phyloP scores from a whole-genome alignment of 176 grass and related monocot genomes.

The Stipa capillata region DNA sequence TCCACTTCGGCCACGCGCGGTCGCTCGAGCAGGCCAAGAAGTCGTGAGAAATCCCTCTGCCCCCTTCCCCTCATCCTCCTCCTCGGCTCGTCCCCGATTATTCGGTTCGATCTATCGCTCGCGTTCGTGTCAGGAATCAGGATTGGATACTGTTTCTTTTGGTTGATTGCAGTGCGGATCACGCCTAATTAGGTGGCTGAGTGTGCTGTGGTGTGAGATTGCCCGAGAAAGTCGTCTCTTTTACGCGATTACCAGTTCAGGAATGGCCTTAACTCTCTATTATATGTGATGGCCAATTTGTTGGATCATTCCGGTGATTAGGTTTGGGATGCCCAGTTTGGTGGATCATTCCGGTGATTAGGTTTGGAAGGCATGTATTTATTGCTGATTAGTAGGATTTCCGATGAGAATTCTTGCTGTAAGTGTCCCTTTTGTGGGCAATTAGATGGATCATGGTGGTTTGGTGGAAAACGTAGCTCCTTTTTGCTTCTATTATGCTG shows the following conservation, averaged over 20 bases:
- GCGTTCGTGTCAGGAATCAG: background rate
- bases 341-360: background rate
- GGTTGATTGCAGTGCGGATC: background rate
- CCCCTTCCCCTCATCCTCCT: too few relatives aligned
- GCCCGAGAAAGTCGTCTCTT: background rate
- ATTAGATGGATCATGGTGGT: background rate
- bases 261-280: background rate
- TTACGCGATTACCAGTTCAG: background rate
- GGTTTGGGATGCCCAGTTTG: too few relatives aligned
- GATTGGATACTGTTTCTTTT: background rate
- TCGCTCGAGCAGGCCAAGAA: slow-evolving; percentile 97
- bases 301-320: too few relatives aligned
- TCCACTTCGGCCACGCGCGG: slow-evolving; percentile 85
- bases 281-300: background rate
- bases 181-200: background rate
- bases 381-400: background rate
- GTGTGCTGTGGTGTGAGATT: background rate
- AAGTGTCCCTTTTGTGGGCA: background rate
- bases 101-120: slow-evolving; percentile 10
- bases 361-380: background rate
- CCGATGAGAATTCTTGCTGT: background rate
- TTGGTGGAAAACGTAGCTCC: background rate
- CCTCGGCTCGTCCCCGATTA: background rate
- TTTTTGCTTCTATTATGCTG: background rate
- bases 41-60: slow-evolving; percentile 26